Evolutionary conservation across 2,329 filamentous ascomycete genomes (phyloP).

Genomic region (Colletotrichum sp.): DNA sequence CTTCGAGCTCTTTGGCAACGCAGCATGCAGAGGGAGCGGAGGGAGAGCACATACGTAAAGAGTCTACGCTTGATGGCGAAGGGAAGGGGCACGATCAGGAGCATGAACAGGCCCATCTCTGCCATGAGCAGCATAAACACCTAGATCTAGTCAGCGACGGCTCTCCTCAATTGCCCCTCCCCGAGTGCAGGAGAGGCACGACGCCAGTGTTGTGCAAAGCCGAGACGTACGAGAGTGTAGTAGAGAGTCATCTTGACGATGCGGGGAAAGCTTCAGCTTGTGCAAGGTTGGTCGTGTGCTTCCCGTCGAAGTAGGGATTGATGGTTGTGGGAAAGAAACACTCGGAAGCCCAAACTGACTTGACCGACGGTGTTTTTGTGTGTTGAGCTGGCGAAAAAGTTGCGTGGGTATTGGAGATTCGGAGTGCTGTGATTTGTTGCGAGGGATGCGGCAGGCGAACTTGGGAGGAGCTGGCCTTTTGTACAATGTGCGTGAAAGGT

Average conservation of each 20-base stretch:
- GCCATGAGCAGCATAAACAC: conserved; percentile 83
- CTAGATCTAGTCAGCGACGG: conserved; percentile 45
- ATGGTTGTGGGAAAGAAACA: background rate
- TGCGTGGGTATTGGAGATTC: background rate
- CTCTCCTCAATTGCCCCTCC: background rate
- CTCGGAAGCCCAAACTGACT: conserved; percentile 20
- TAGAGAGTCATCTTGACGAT: conserved; percentile 60
- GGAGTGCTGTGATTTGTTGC: conserved; percentile 8
- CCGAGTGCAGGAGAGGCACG: background rate
- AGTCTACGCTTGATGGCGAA: conserved; percentile 85
- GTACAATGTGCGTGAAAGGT: conserved; percentile 14
- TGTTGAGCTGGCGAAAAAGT: background rate
- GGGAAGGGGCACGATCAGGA: conserved; percentile 85
- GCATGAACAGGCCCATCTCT: conserved; percentile 83
- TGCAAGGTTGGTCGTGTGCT: conserved; percentile 8
- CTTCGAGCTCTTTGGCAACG: background rate
- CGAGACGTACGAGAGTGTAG: conserved; percentile 54
- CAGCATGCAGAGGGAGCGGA: background rate
- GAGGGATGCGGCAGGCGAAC: background rate
- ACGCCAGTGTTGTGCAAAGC: background rate
- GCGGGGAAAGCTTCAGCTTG: conserved; percentile 17
- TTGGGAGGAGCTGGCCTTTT: conserved; percentile 22
- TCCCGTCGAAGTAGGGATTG: background rate
- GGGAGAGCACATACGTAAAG: conserved; percentile 64
- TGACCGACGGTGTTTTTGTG: conserved; percentile 1